These are phyloP conservation scores for Fistulinella cinereoalba DNA, from an alignment of 1,284 basidiomycete species.

Conservation along the genomic window DNA sequence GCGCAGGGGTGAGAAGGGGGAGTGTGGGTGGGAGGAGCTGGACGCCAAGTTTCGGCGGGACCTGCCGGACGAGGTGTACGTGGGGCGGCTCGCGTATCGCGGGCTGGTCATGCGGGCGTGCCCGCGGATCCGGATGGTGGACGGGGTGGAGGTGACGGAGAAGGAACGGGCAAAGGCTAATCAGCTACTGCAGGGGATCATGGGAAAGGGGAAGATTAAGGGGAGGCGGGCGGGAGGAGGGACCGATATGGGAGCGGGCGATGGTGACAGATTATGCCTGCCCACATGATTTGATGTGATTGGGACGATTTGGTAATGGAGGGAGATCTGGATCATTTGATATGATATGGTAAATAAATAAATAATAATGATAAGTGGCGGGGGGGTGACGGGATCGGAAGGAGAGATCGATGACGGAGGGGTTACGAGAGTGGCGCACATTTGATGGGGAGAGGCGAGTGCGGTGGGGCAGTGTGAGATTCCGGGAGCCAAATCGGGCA, in stretches of 20 bases:
- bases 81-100: conserved; percentile 82
- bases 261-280: conserved; percentile 34
- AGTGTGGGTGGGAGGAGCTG: conserved; percentile 62
- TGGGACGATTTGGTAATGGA: conserved; percentile 6
- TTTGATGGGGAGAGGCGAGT: conserved; percentile 13
- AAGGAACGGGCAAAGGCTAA: conserved; percentile 83
- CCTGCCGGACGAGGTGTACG: conserved; percentile 83
- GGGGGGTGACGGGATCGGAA: conserved; percentile 6
- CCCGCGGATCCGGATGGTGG: conserved; percentile 63
- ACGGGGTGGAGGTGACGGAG: conserved; percentile 76
- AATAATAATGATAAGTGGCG: conserved; percentile 7
- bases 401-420: conserved; percentile 19
- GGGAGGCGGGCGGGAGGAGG: conserved; percentile 15
- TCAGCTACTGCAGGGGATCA: conserved; percentile 60
- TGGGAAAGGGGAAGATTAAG: conserved; percentile 40
- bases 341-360: too few species aligned
- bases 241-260: conserved; percentile 13
- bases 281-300: conserved; percentile 28
- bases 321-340: too few species aligned
- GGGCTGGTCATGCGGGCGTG: conserved; percentile 81
- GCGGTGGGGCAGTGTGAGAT: conserved; percentile 25
- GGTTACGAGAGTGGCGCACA: conserved; percentile 16
- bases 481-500: conserved; percentile 19
- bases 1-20: conserved; percentile 33
- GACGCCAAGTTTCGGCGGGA: conserved; percentile 86